These are phyloP conservation scores for Rosa multiflora DNA, from an alignment of 306 rosid genomes.

Conservation along the genomic window DNA sequence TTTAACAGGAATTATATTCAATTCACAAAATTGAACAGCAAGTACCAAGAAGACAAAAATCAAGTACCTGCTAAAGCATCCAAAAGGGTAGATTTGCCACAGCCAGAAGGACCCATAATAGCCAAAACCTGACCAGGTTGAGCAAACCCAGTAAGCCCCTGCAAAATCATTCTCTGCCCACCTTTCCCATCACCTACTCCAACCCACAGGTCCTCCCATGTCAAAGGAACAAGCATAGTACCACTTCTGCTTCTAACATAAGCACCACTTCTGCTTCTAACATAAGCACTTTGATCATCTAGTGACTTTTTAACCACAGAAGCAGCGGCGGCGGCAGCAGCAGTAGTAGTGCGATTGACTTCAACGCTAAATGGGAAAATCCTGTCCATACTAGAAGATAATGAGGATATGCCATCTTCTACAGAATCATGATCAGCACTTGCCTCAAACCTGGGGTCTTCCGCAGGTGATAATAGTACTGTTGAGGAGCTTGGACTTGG, in stretches of 20 bases:
- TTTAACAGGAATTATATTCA: too few relatives aligned
- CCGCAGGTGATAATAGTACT: background rate
- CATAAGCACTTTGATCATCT: background rate
- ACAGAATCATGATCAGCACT: slow-evolving; percentile 7
- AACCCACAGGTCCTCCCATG: slow-evolving; percentile 38
- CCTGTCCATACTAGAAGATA: slow-evolving; percentile 4
- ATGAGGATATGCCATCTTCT: background rate
- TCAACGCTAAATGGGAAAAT: slow-evolving; percentile 27
- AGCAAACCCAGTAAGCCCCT: slow-evolving; percentile 55
- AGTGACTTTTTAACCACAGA: background rate
- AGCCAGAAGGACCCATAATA: slow-evolving; percentile 84
- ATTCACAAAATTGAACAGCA: too few relatives aligned
- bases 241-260: background rate
- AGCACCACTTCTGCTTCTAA: background rate
- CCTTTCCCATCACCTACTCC: slow-evolving; percentile 27
- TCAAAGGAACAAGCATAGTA: slow-evolving; percentile 16
- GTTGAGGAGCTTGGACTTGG: slow-evolving; percentile 34
- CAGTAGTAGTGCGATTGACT: background rate
- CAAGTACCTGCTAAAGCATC: slow-evolving; percentile 60
- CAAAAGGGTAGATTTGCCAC: slow-evolving; percentile 67
- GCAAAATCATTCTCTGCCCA: slow-evolving; percentile 25
- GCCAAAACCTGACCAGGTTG: slow-evolving; percentile 63
- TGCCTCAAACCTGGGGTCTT: background rate
- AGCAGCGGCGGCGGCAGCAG: too few relatives aligned
- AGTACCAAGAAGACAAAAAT: background rate